Conservation (phyloP, 495 filamentous ascomycete genomes). For the Cetradonia linearis region DNA sequence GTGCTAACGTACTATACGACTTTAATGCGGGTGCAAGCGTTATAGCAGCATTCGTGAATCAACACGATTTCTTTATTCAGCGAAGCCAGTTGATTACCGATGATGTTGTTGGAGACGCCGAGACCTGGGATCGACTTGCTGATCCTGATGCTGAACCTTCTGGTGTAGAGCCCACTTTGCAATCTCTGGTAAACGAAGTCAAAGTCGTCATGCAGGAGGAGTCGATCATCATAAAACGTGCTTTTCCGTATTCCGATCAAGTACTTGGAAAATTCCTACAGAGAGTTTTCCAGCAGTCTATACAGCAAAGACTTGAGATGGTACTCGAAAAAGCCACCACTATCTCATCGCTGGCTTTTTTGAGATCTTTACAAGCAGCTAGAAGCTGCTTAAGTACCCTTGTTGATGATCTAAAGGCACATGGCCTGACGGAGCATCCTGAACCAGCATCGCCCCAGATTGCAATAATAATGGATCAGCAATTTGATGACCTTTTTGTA, state of each 20-base stretch:
- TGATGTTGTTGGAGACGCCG: conserved; percentile 72
- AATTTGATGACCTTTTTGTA: conserved; percentile 91
- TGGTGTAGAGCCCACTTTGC: conserved; percentile 82
- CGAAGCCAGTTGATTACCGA: conserved; percentile 80
- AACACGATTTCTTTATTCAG: conserved; percentile 98
- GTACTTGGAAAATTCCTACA: conserved; percentile 88
- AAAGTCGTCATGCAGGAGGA: conserved; percentile 94
- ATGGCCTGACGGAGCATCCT: conserved; percentile 90
- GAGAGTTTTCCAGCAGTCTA: conserved; percentile 92
- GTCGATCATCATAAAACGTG: conserved; percentile 86
- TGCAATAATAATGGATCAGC: conserved; percentile 78
- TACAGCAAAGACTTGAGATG: conserved; percentile 93
- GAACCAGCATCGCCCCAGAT: conserved; percentile 83
- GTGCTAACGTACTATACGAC: conserved; percentile 85
- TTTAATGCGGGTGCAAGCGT: conserved; percentile 94
- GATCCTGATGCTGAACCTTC: conserved; percentile 89
- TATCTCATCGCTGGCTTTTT: conserved; percentile 82
- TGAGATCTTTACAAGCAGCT: conserved; percentile 83
- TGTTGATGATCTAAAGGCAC: conserved; percentile 85
- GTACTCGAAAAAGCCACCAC: conserved; percentile 87
- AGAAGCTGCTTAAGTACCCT: conserved; percentile 72
- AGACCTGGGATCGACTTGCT: conserved; percentile 81
- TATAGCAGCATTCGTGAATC: conserved; percentile 92
- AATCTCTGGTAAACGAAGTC: conserved; percentile 86
- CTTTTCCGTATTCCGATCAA: conserved; percentile 92